phyloP scores from a whole-genome alignment of 768 basidiomycete species.

The Termitomyces sp. region DNA sequence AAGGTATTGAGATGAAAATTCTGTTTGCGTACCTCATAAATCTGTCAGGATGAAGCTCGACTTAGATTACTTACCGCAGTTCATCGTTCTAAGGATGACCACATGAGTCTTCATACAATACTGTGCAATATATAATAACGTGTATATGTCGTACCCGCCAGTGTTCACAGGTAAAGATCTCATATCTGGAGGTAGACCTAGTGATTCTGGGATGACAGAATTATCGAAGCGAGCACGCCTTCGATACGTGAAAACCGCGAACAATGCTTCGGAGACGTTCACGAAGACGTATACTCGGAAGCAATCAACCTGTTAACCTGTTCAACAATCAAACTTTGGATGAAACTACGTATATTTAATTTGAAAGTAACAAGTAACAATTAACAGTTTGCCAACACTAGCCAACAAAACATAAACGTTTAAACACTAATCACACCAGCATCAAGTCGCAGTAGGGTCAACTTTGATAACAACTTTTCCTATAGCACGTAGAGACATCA shows the following conservation, averaged over 20 bases:
- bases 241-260: too few relatives aligned
- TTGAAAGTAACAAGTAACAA: background rate
- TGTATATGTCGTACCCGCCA: background rate
- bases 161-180: too few relatives aligned
- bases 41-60: background rate
- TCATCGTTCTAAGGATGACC: too few relatives aligned
- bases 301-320: background rate
- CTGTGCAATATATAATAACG: too few relatives aligned
- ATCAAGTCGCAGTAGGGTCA: slow-evolving; percentile 12
- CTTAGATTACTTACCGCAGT: background rate
- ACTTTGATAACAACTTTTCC: slow-evolving; percentile 69
- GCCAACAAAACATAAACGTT: background rate
- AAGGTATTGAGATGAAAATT: too few relatives aligned
- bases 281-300: too few relatives aligned
- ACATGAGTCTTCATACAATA: too few relatives aligned
- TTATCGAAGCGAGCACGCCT: background rate
- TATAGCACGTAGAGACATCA: slow-evolving; percentile 51
- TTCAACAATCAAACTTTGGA: background rate
- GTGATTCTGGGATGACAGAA: background rate
- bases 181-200: background rate
- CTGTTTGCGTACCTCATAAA: too few relatives aligned
- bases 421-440: background rate
- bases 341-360: background rate
- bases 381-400: background rate
- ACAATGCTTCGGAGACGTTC: too few relatives aligned